These are phyloP conservation scores for Lactarius indigo DNA, from an alignment of 768 basidiomycete species.

Conservation along the genomic window DNA sequence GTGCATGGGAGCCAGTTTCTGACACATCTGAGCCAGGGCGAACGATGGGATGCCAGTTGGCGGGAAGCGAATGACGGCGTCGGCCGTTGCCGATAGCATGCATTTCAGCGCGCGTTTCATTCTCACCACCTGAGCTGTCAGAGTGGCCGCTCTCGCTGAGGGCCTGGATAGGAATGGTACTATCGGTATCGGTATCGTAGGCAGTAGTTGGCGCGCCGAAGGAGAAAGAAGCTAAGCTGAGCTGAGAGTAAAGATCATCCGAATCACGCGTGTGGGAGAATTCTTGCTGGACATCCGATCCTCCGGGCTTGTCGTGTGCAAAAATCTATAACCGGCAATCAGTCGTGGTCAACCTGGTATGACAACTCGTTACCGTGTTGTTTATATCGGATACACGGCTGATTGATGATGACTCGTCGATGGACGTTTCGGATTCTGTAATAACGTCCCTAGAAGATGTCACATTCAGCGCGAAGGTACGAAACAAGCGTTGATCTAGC, in stretches of 20 bases:
- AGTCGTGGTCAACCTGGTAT: neutral
- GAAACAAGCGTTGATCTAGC: neutral
- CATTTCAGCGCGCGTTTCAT: constrained; percentile 37
- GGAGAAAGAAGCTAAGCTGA: constrained; percentile 40
- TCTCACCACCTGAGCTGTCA: constrained; percentile 33
- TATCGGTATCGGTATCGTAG: constrained; percentile 33
- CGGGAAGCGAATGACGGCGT: constrained; percentile 26
- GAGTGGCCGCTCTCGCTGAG: constrained; percentile 9
- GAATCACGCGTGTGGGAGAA: no score
- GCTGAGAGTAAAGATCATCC: constrained; percentile 32
- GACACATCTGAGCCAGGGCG: no score
- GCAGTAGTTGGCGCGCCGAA: constrained; percentile 37
- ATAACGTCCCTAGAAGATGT: neutral
- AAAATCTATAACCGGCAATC: neutral
- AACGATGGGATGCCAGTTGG: no score
- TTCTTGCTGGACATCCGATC: neutral
- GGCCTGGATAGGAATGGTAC: constrained; percentile 34
- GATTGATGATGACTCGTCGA: neutral
- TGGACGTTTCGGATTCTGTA: neutral
- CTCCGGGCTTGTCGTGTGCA: neutral
- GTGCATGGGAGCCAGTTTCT: no score
- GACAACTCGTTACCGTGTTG: neutral
- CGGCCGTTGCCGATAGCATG: constrained; percentile 42
- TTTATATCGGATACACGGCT: neutral
- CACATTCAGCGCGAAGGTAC: neutral